Conservation (phyloP, 2,329 filamentous ascomycete species). For the Pyrenochaeta sp. region DNA sequence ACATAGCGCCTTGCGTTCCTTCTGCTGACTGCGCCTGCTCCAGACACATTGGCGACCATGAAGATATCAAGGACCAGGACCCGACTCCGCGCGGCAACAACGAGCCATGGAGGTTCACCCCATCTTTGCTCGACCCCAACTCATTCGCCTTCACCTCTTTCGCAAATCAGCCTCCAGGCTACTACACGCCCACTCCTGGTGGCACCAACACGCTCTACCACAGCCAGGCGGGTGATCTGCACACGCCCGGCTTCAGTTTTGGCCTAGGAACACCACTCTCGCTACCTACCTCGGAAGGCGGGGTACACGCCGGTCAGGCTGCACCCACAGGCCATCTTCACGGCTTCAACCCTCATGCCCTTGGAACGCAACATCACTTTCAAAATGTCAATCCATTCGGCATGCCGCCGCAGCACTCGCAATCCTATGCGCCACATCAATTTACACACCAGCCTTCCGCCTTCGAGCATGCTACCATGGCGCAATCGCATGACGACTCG, state of each 20-base stretch:
- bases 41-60: constrained; percentile 57
- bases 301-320: constrained; percentile 67
- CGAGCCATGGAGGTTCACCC: constrained; percentile 88
- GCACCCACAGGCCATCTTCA: constrained; percentile 62
- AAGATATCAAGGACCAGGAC: constrained; percentile 76
- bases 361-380: constrained; percentile 56
- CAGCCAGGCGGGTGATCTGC: constrained; percentile 83
- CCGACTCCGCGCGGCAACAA: constrained; percentile 81
- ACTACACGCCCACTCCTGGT: constrained; percentile 88
- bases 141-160: constrained; percentile 83
- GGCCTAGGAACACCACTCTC: constrained; percentile 84
- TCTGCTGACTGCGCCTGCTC: constrained; percentile 17
- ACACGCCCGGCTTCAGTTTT: constrained; percentile 79
- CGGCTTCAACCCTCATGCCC: constrained; percentile 66
- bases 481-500: constrained; percentile 71
- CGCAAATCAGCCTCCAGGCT: constrained; percentile 79
- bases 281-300: constrained; percentile 74
- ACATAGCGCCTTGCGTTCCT: background rate
- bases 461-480: constrained; percentile 75
- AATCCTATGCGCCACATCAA: constrained; percentile 76
- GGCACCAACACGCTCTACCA: constrained; percentile 84
- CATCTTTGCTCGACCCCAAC: constrained; percentile 85
- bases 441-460: constrained; percentile 83
- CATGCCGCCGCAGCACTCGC: constrained; percentile 56
- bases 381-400: constrained; percentile 76